Evolutionary conservation across 2,329 filamentous ascomycete species (phyloP).

Genomic region (Fusarium sp.): DNA sequence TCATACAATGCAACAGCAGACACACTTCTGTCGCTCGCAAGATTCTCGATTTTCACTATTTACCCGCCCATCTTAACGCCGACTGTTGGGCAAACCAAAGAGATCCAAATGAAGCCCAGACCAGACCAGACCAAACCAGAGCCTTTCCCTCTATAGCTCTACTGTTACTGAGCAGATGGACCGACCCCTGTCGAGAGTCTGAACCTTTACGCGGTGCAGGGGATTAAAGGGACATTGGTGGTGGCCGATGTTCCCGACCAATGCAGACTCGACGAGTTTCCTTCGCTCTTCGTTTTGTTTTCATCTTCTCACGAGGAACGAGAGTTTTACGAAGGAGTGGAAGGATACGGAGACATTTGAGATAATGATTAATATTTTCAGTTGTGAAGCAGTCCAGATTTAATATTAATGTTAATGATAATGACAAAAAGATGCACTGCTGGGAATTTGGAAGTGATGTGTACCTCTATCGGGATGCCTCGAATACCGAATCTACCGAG

Average conservation of each 20-base stretch:
- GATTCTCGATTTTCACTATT: slow-evolving; percentile 19
- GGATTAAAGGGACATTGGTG: slow-evolving; percentile 36
- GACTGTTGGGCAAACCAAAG: slow-evolving; percentile 42
- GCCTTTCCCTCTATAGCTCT: background rate
- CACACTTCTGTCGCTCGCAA: slow-evolving; percentile 4
- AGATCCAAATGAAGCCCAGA: slow-evolving; percentile 29
- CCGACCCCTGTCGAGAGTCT: slow-evolving; percentile 42
- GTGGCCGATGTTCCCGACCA: slow-evolving; percentile 32
- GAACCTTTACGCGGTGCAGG: slow-evolving; percentile 46
- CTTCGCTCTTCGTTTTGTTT: background rate
- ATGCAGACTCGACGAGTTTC: slow-evolving; percentile 38
- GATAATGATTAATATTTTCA: slow-evolving; percentile 27
- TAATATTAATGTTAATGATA: slow-evolving; percentile 35
- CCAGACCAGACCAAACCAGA: background rate
- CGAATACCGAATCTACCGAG: background rate
- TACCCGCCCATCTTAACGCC: slow-evolving; percentile 45
- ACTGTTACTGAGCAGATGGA: slow-evolving; percentile 24
- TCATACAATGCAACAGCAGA: background rate
- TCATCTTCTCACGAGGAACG: slow-evolving; percentile 8
- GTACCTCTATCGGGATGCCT: background rate
- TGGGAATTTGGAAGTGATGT: background rate
- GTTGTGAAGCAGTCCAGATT: slow-evolving; percentile 25
- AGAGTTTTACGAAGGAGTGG: slow-evolving; percentile 1
- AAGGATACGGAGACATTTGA: slow-evolving; percentile 18
- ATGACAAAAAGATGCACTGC: background rate